Base-by-base conservation (phyloP, 2,329 filamentous ascomycete genomes). In the Aplosporella prunicola region DNA sequence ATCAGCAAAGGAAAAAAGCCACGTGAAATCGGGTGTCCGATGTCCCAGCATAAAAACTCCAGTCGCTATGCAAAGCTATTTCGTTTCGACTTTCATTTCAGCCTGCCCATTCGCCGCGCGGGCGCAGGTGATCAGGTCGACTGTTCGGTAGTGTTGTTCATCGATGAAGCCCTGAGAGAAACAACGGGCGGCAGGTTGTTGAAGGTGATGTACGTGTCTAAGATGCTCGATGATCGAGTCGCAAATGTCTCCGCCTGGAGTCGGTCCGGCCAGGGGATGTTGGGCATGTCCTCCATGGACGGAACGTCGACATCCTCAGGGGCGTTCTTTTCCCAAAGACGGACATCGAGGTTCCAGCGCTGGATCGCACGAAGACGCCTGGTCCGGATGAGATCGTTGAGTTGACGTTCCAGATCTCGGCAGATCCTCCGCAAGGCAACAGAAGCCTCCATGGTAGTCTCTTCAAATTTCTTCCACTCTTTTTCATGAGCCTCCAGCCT, bases 171-270 rank as follows among this genome's bases (percentile, higher is more conserved):
- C n/a, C n/a, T n/a, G n/a, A 39, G 37, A 29, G 37, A 39, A 28
- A 39, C 37, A 29, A 31, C 37, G 7, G 37, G 37, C 14, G 37
- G 37, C 6, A 39, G 31, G 11, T 33, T 31, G 25, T 39, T 39
- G 31, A 39, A 39, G 10, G 30, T 30, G n/a, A 33, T 20, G 13
- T 32, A 40, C 1, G 38, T 40, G 15, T 40, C 38, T 27, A 40
- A 14, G 9, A 40, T 32, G 32, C 32, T 35, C n/a, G 27, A 40
- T 5, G 38, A 30, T 14, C 38, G 26, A 6, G 26, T n/a, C 8
- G 32, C 27, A 20, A 40, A 17, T 2, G 32, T 35, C 20, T 40
- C 38, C n/a, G 32, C 32, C 5, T 16, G 16, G 8, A 26, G 11
- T 4, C 14, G 16, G 6, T 40, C 38, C 3, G 38, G 38, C 38